Base-by-base conservation (phyloP, 2,329 filamentous ascomycete genomes). In the Penicillium rolfsii region DNA sequence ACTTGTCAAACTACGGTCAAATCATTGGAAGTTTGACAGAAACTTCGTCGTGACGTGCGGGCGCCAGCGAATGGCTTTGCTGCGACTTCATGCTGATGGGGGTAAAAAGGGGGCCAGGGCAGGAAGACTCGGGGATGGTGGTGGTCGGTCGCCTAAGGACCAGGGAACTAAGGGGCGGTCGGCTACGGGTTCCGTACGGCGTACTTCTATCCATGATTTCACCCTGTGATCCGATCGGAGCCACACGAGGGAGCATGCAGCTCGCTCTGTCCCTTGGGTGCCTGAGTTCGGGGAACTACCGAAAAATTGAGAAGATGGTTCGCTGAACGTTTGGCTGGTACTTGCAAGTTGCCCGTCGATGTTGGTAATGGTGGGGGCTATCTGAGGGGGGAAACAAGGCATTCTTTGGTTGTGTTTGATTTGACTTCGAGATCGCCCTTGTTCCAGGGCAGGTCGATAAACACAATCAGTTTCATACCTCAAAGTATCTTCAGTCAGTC, bases 181-280 rank as follows among this genome's bases (percentile, higher is more conserved):
- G 62, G 62, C 52, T 60, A 46, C 60, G 54, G 58, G 53, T 58
- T 64, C 62, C 57, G 62, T 62, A 50, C 50, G 50, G 30, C 30
- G 30, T 12, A 33, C 30, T 33, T 33, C 30, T 11, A 33, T 33
- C 30, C 30, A 11, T 5, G 28, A 30, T 30, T 30, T 36, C 52
- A 52, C 57, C 24, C 55, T 55, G n/a, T 33, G 30, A 33, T 33
- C 30, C 9, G 30, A 33, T 33, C 48, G 40, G 58, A 64, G 55
- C 59, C 59, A 59, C 62, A 43, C 54, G 43, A 41, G 54, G 48
- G 9, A 40, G 45, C 43, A 55, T 58, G 54, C 50, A 33, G 33
- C 40, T 36, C 7, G 14, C 12, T 33, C 16, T 11, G 24, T 48
- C 14, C 2, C 40, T 3, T 38, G 28, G 22, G 53, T 57, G n/a